These are phyloP conservation scores for Madurella fahalii DNA, from an alignment of 2,329 filamentous ascomycete genomes.

Conservation along the genomic window DNA sequence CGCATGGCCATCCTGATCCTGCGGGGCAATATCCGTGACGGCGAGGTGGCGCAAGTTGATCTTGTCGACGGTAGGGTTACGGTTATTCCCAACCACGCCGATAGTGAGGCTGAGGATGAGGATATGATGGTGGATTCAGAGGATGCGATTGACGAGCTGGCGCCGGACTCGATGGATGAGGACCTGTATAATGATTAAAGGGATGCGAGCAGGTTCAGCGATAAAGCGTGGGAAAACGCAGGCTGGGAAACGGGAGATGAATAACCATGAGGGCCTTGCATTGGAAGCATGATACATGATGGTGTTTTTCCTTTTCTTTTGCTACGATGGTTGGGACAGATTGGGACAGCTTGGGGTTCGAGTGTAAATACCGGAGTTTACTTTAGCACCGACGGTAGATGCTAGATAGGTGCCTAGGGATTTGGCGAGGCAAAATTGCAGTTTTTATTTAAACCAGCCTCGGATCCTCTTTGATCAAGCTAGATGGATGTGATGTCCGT, in stretches of 20 bases:
- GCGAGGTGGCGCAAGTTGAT: slow-evolving; percentile 75
- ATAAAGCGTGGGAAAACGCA: neutral
- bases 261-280: neutral
- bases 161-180: slow-evolving; percentile 57
- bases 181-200: slow-evolving; percentile 44
- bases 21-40: slow-evolving; percentile 77
- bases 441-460: too few species aligned
- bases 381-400: neutral
- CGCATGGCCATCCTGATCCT: slow-evolving; percentile 87
- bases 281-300: neutral
- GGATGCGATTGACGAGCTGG: slow-evolving; percentile 66
- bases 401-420: neutral
- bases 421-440: neutral
- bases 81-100: slow-evolving; percentile 76
- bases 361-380: neutral
- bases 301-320: neutral
- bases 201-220: neutral
- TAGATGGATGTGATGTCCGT: too few species aligned
- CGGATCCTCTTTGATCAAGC: too few species aligned
- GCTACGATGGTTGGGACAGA: neutral
- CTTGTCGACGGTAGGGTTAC: slow-evolving; percentile 74
- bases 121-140: slow-evolving; percentile 66
- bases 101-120: slow-evolving; percentile 58
- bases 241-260: neutral
- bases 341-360: neutral